These are phyloP conservation scores for Daldinia sp. DNA, from an alignment of 2,329 filamentous ascomycete species.

Conservation along the genomic window DNA sequence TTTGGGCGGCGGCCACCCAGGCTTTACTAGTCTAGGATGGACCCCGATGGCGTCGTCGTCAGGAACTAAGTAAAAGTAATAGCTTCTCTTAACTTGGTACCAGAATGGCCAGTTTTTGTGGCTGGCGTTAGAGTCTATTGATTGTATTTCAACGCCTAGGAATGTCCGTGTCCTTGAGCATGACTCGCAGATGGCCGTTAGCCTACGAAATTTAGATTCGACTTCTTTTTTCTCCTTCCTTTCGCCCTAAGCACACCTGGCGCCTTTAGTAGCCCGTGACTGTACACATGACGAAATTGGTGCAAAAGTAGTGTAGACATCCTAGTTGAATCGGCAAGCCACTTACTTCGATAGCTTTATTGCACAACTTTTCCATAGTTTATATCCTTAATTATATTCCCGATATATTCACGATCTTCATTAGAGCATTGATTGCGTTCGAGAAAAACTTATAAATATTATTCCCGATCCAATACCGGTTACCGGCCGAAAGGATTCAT, in stretches of 20 bases:
- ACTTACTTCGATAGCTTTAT: neutral
- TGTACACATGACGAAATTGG: neutral
- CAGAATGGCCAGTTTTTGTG: neutral
- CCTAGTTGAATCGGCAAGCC: neutral
- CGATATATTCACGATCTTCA: neutral
- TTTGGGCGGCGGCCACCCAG: slow-evolving; percentile 4
- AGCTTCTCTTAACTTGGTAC: slow-evolving; percentile 1
- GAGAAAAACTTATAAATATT: neutral
- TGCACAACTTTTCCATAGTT: neutral
- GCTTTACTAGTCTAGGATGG: slow-evolving; percentile 26
- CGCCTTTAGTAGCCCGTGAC: neutral
- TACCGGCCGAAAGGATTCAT: slow-evolving; percentile 26
- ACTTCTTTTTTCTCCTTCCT: neutral
- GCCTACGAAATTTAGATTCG: neutral
- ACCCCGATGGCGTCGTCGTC: slow-evolving; percentile 21
- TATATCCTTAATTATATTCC: neutral
- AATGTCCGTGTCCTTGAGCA: slow-evolving; percentile 4
- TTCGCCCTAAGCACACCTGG: neutral
- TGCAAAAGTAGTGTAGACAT: neutral
- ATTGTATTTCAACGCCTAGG: slow-evolving; percentile 12
- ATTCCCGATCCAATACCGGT: slow-evolving; percentile 18
- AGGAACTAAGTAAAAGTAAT: slow-evolving; percentile 18
- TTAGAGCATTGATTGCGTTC: slow-evolving; percentile 4
- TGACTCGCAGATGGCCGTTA: slow-evolving; percentile 16
- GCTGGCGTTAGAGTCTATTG: slow-evolving; percentile 14